Percentiles rank a stretch among this genome's conserved stretches.
phyloP scores from a whole-genome alignment of 805 yeast species.

The Dipodascus albidus region DNA sequence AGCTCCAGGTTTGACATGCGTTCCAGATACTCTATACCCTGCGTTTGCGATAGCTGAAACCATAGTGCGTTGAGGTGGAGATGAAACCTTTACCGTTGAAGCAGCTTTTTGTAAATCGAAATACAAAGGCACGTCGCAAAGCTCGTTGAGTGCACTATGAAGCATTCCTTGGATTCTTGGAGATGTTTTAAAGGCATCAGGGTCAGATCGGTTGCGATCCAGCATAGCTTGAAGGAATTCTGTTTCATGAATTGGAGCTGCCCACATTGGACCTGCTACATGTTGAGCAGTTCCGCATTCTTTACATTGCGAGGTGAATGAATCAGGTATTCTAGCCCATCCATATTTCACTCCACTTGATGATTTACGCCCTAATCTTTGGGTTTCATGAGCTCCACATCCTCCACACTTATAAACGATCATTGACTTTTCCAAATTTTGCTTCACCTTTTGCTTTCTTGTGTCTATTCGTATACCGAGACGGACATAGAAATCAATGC shows the following conservation, averaged over 20 bases:
- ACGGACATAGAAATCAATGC: conserved; percentile 89
- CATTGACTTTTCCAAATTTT: conserved; percentile 67
- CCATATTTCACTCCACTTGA: conserved; percentile 11
- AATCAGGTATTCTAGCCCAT: conserved; percentile 10
- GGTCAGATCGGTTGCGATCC: conserved; percentile 22
- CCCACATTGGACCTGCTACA: conserved; percentile 96
- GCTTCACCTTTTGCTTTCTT: conserved; percentile 73
- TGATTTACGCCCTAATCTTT: conserved; percentile 56
- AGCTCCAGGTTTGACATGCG: conserved; percentile 81
- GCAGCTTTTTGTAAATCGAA: conserved; percentile 70
- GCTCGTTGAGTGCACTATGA: conserved; percentile 66
- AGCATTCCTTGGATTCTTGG: conserved; percentile 89
- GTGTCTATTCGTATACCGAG: conserved; percentile 68
- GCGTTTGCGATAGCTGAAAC: conserved; percentile 75
- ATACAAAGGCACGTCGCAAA: conserved; percentile 59
- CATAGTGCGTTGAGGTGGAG: conserved; percentile 64
- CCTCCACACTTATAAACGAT: conserved; percentile 75
- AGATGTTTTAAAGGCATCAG: conserved; percentile 58
- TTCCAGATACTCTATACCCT: conserved; percentile 72
- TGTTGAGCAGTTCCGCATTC: conserved; percentile 59
- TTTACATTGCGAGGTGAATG: conserved; percentile 11
- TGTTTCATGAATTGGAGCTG: conserved; percentile 59
- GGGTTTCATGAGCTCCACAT: conserved; percentile 63
- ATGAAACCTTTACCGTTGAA: conserved; percentile 66
- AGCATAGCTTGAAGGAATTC: conserved; percentile 51